phyloP scores from a whole-genome alignment of 306 rosid species.

The Gynostemma pentaphyllum region DNA sequence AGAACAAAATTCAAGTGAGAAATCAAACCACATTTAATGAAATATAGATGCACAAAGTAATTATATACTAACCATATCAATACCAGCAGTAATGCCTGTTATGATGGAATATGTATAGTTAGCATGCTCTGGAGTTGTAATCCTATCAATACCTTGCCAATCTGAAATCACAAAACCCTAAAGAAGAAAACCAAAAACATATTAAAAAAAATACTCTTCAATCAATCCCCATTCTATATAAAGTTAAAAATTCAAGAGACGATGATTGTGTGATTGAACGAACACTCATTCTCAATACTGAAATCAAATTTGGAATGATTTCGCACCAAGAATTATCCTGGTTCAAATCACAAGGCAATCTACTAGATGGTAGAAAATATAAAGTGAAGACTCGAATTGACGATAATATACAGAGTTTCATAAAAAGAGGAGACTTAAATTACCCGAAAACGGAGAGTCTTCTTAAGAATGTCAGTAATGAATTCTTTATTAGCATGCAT shows the following conservation, averaged over 20 bases:
- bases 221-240: no score
- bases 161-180: slow-evolving; percentile 36
- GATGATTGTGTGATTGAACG: no score
- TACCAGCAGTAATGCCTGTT: slow-evolving; percentile 24
- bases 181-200: neutral
- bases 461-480: slow-evolving; percentile 24
- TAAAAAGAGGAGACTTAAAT: neutral
- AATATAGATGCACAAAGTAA: neutral
- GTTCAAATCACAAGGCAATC: no score
- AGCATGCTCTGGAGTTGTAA: slow-evolving; percentile 24
- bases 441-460: slow-evolving; percentile 28
- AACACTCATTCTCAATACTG: no score
- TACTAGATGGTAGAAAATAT: no score
- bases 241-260: no score
- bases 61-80: slow-evolving; percentile 25
- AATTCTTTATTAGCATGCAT: slow-evolving; percentile 28
- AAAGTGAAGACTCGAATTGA: no score
- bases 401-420: no score
- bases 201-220: neutral
- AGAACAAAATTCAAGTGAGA: neutral
- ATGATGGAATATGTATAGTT: slow-evolving; percentile 21
- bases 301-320: no score
- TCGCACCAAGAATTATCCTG: no score
- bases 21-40: neutral
- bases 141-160: slow-evolving; percentile 29